Percentiles rank a stretch among this genome's conserved stretches.
Conservation (phyloP, 192 early-diverging fungal genomes). For the Mortierella hygrophila region DNA sequence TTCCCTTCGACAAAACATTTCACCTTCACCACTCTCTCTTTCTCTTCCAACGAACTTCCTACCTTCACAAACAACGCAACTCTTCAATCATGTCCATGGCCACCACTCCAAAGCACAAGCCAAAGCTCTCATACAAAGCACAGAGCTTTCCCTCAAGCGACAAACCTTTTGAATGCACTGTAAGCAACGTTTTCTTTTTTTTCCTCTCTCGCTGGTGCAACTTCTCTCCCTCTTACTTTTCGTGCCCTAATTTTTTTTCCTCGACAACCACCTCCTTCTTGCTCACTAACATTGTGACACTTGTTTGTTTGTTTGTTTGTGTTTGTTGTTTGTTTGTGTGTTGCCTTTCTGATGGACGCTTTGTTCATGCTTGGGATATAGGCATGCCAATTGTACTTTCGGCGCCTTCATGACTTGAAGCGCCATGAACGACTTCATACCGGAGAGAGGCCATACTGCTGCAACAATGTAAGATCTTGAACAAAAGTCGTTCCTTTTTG, state of each 20-base stretch:
- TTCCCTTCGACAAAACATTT: neutral
- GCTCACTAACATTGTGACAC: constrained; percentile 7
- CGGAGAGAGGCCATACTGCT: constrained; percentile 67
- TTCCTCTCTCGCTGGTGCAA: neutral
- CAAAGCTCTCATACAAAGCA: constrained; percentile 56
- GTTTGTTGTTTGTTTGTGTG: neutral
- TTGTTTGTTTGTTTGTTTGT: neutral
- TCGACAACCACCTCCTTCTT: neutral
- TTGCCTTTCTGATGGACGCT: neutral
- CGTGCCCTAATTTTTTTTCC: neutral
- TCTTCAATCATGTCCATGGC: neutral
- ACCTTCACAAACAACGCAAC: neutral
- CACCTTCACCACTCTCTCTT: neutral
- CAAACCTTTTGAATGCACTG: constrained; percentile 55
- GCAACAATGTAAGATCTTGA: constrained; percentile 45
- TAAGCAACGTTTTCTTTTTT: constrained; percentile 15
- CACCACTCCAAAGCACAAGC: constrained; percentile 43
- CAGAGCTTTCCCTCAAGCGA: constrained; percentile 51
- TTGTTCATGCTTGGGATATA: constrained; percentile 1
- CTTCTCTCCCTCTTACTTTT: neutral
- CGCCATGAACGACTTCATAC: constrained; percentile 68
- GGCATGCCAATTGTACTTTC: constrained; percentile 63
- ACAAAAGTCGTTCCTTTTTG: neutral
- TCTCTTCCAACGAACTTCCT: neutral
- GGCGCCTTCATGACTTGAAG: constrained; percentile 68